Evolutionary conservation across 2,329 filamentous ascomycete species (phyloP), one percentile per base, ranked within the genome.

Genomic region (Exophiala sideris): DNA sequence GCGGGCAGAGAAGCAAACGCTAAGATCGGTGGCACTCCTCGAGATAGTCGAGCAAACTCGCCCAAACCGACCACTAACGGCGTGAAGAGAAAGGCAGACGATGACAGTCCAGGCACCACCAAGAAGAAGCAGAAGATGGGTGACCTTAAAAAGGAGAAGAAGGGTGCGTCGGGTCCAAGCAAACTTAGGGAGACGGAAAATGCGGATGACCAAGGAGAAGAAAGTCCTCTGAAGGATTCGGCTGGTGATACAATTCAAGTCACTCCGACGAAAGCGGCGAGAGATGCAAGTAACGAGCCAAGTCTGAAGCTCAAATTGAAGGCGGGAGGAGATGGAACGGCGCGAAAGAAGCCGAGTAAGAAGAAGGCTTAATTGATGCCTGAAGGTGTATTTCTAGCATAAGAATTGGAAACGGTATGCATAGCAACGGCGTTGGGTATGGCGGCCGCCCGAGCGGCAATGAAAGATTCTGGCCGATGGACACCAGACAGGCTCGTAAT

Each of bases 31-130:
- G 60, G 61, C 14, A 64, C 62, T 16, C 62, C 62, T 4, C 45
- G 57, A 38, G 62, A 64, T 45, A 63, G 61, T 45, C 53, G 62
- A 24, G 62, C 62, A n/a, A 63, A 58, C 39, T 63, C 62, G 11
- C 62, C 62, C 14, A 64, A 64, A 34, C 50, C 62, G 9, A 49
- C 49, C 16, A 42, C 47, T 29, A 62, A 62, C 33, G 61, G 62
- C 21, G 48, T 58, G 21, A 64, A 64, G 49, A 49, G 62, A 24
- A 64, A 64, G 42, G 61, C 61, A 4, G 58, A 54, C 10, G 62
- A 64, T 41, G 59, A 62, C 14, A 45, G 41, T n/a, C 35, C 54
- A 12, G 49, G 54, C 12, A 34, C 53, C 16, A 52, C 50, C 11
- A 62, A 62, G 57, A 62, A 63, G 57, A 64, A 63, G 48, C 60